These are phyloP conservation scores for Aspergillus heteromorphus DNA, from an alignment of 495 filamentous ascomycete species.

Conservation along the genomic window DNA sequence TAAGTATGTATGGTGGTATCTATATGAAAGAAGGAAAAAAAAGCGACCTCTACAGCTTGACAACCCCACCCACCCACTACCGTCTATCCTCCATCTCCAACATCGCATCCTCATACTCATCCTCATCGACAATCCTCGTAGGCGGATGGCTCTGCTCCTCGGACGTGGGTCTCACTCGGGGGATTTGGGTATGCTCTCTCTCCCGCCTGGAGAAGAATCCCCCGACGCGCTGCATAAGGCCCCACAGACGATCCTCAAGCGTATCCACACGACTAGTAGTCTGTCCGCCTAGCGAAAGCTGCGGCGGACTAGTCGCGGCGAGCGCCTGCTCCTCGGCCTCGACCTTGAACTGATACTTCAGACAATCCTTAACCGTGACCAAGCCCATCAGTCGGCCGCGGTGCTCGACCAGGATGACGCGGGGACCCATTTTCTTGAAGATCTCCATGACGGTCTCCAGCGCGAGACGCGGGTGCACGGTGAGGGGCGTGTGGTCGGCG, in stretches of 20 bases:
- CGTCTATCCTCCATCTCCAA: slow-evolving; percentile 58
- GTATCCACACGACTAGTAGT: slow-evolving; percentile 25
- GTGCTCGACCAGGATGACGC: slow-evolving; percentile 90
- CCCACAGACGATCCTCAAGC: slow-evolving; percentile 66
- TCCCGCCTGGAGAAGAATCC: slow-evolving; percentile 46
- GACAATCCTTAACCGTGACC: slow-evolving; percentile 93
- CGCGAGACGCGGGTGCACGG: slow-evolving; percentile 85
- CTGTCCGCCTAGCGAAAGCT: slow-evolving; percentile 30
- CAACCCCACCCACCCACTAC: not conserved
- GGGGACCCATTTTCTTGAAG: slow-evolving; percentile 96
- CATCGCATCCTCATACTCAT: slow-evolving; percentile 55
- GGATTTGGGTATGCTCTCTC: slow-evolving; percentile 18
- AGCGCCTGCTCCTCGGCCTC: slow-evolving; percentile 79
- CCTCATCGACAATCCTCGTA: slow-evolving; percentile 50
- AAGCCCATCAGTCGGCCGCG: slow-evolving; percentile 75
- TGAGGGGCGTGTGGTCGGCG: slow-evolving; percentile 84
- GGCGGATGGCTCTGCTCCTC: not conserved
- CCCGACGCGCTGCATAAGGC: slow-evolving; percentile 51
- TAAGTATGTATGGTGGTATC: too few relatives aligned
- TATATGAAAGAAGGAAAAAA: slow-evolving; percentile 4
- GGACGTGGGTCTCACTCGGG: not conserved
- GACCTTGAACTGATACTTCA: slow-evolving; percentile 96
- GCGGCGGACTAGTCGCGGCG: slow-evolving; percentile 42
- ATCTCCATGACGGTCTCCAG: slow-evolving; percentile 98
- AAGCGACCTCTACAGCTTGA: not conserved